These are phyloP conservation scores for Ogataea hybrid DNA, from an alignment of 1,139 yeast genomes.

Conservation along the genomic window DNA sequence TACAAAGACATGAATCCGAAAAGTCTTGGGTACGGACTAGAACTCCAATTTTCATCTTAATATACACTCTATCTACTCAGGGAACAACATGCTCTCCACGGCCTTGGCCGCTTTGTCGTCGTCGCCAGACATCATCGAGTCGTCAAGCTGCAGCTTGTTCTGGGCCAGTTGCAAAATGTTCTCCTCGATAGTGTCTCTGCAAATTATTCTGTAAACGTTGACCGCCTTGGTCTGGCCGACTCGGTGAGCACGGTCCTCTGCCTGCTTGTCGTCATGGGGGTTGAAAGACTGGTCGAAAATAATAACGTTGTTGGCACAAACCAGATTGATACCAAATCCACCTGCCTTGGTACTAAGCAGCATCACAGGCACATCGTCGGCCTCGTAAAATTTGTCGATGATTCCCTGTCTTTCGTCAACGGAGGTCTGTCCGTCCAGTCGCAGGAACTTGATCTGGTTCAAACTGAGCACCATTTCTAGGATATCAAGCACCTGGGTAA, in stretches of 20 bases:
- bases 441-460: conserved; percentile 66
- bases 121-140: conserved; percentile 57
- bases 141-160: conserved; percentile 85
- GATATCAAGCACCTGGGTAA: conserved; percentile 89
- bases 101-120: conserved; percentile 55
- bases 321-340: conserved; percentile 95
- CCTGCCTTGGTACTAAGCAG: conserved; percentile 94
- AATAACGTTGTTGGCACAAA: conserved; percentile 91
- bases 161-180: conserved; percentile 83
- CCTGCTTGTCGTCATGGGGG: conserved; percentile 98
- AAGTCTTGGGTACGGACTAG: conserved; percentile 35
- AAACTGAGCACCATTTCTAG: conserved; percentile 72
- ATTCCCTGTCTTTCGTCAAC: conserved; percentile 92
- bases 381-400: conserved; percentile 86
- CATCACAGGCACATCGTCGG: conserved; percentile 78
- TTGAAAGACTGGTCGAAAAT: conserved; percentile 93
- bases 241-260: conserved; percentile 97
- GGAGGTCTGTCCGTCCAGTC: conserved; percentile 91
- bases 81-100: conserved; percentile 48
- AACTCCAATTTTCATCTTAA: conserved; percentile 34
- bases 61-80: conserved; percentile 4
- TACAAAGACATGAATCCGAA: conserved; percentile 32
- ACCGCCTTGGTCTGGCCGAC: conserved; percentile 98
- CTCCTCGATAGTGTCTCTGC: conserved; percentile 80
- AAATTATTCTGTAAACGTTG: conserved; percentile 85